phyloP scores from a whole-genome alignment of 805 yeast genomes.

The Lipomyces kockii region DNA sequence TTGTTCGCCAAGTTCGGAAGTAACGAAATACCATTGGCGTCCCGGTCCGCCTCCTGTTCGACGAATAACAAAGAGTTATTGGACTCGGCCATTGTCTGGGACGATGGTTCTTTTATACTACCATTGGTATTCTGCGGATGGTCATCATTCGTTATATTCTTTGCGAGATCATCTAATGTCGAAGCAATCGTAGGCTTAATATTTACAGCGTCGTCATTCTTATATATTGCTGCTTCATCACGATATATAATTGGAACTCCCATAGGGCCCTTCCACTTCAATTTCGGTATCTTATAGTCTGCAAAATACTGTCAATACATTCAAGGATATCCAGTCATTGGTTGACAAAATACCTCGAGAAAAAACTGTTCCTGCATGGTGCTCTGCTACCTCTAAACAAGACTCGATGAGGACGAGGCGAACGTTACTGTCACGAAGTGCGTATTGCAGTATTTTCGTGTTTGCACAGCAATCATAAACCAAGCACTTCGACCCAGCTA shows the following conservation, averaged over 20 bases:
- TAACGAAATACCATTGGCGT: not conserved
- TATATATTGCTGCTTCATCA: not conserved
- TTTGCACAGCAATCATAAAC: constrained; percentile 84
- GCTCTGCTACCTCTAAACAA: constrained; percentile 80
- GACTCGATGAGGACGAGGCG: constrained; percentile 75
- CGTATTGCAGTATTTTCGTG: constrained; percentile 64
- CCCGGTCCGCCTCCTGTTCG: not conserved
- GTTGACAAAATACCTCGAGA: constrained; percentile 50
- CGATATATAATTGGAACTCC: constrained; percentile 47
- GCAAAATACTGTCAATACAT: not conserved
- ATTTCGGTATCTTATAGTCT: constrained; percentile 67
- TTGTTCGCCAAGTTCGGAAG: not conserved
- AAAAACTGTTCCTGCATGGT: constrained; percentile 54
- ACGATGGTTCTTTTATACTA: not conserved
- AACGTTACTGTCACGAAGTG: constrained; percentile 61
- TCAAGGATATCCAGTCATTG: not conserved
- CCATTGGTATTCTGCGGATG: not conserved
- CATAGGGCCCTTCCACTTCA: constrained; percentile 69
- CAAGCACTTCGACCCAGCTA: constrained; percentile 58
- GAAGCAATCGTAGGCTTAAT: not conserved
- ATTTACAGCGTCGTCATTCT: not conserved
- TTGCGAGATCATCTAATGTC: constrained; percentile 1
- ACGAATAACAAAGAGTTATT: not conserved
- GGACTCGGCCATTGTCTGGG: not conserved
- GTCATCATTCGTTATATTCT: not conserved